Base-by-base conservation (phyloP, 2,329 filamentous ascomycete species). In the Sporothrix pseudoabietina region DNA sequence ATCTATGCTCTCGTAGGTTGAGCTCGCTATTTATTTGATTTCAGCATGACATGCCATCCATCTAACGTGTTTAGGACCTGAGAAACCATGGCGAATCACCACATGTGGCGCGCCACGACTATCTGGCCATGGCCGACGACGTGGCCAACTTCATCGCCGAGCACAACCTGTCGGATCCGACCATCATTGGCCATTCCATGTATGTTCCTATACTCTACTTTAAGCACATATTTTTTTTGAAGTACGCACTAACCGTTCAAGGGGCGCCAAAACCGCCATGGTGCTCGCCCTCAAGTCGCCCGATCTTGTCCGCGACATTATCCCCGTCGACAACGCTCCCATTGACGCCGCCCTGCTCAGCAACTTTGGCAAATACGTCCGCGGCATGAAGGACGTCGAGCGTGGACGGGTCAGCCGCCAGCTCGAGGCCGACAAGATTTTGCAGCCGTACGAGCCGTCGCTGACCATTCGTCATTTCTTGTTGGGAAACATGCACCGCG, bases 211-310 rank as follows among this genome's bases (percentile, higher is more conserved):
- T 19, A 10, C 12, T 65, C 59, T 8, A 14, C 49, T 44, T 49
- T n/a, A 22, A 44, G 39, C 61, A 44, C 73, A 35, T 35, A 26
- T 49, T 47, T 41, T 32, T 55, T 44, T 30, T 30, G 10, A 22
- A 35, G 4, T 30, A 1, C n/a, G 2, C 26, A 39, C 47, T 69
- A n/a, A 69, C 66, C 10, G n/a, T 32, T 0, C 10, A 19, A 19
- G 90, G 91, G 95, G 96, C 76, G 95, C 95, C 65, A 98, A 98
- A 84, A 90, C 92, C 1, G 94, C 93, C 77, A 98, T 98, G 95
- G 86, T 92, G 0, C 85, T 98, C 74, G 94, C 94, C 3, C 87
- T 98, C 49, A 85, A 87, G 59, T 86, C 89, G 0, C 93, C 93
- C 0, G 84, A 88, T 6, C 83, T 90, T 2, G 86, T 97, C 74